Evolutionary conservation across 345 rosid species (phyloP).

Genomic region (Salix dunnii): DNA sequence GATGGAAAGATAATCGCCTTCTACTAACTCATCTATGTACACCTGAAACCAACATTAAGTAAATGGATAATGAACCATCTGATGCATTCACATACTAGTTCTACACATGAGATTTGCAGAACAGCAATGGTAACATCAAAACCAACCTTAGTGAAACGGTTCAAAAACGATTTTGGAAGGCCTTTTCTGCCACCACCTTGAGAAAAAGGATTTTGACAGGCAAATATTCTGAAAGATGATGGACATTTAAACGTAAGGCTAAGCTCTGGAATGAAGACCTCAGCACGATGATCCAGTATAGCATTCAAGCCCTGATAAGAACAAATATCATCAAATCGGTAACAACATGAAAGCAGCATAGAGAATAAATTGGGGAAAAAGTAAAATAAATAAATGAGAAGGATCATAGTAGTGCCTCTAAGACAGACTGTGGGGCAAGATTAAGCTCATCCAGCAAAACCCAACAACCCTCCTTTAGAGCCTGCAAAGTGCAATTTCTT

Average conservation of each 20-base stretch:
- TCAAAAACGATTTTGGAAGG: constrained; percentile 89
- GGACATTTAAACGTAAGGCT: constrained; percentile 77
- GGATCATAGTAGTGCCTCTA: constrained; percentile 50
- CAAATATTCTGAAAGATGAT: constrained; percentile 78
- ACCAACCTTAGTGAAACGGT: constrained; percentile 86
- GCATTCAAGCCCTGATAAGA: constrained; percentile 82
- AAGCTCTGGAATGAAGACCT: constrained; percentile 92
- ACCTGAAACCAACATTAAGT: constrained; percentile 50
- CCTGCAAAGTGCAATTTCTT: constrained; percentile 39
- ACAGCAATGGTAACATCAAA: not conserved
- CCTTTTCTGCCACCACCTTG: constrained; percentile 99
- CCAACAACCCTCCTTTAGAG: constrained; percentile 95
- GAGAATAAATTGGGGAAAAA: not conserved
- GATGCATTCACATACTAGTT: not conserved
- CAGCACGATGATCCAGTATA: constrained; percentile 92
- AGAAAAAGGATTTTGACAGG: constrained; percentile 94
- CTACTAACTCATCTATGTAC: constrained; percentile 81
- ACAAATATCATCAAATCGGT: not conserved
- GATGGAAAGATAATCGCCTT: constrained; percentile 77
- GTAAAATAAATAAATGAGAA: not conserved
- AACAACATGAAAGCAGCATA: not conserved
- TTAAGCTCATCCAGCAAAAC: constrained; percentile 94
- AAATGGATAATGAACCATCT: not conserved
- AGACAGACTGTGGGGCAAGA: constrained; percentile 96
- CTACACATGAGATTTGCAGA: not conserved